Evolutionary conservation across 257 asterid genomes (phyloP).

Genomic region (Anisodus tanguticus): DNA sequence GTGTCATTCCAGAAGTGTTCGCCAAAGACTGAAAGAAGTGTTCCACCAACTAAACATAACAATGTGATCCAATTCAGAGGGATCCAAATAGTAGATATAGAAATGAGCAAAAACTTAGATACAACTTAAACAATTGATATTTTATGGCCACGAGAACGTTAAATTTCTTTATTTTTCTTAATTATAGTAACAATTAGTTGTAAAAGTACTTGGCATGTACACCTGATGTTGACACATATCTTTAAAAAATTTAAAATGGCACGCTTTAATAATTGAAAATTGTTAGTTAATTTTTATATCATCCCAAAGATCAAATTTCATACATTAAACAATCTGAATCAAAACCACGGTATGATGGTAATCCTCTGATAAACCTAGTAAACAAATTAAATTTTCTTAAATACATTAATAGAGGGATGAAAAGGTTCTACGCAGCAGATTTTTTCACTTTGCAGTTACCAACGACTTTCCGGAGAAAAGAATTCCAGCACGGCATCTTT

Average conservation of each 20-base stretch:
- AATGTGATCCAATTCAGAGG: background rate
- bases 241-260: background rate
- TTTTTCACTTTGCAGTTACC: background rate
- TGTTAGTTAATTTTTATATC: background rate
- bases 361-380: background rate
- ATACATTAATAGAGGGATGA: background rate
- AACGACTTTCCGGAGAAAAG: background rate
- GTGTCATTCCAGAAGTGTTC: conserved; percentile 97
- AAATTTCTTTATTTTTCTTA: background rate
- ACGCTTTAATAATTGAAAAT: background rate
- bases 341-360: background rate
- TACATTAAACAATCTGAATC: background rate
- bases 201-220: background rate
- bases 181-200: background rate
- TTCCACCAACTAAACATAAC: conserved; percentile 74
- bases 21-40: conserved; percentile 97
- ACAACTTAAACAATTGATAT: background rate
- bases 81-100: background rate
- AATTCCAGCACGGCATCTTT: background rate
- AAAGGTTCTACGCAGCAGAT: background rate
- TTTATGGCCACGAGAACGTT: background rate
- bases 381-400: background rate
- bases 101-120: background rate
- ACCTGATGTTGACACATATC: background rate
- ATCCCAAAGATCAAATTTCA: background rate